A percentile compares a stretch with the other conserved stretches of the same genome.
phyloP scores from a whole-genome alignment of 2,329 filamentous ascomycete genomes.

The Aspergillus texensis region DNA sequence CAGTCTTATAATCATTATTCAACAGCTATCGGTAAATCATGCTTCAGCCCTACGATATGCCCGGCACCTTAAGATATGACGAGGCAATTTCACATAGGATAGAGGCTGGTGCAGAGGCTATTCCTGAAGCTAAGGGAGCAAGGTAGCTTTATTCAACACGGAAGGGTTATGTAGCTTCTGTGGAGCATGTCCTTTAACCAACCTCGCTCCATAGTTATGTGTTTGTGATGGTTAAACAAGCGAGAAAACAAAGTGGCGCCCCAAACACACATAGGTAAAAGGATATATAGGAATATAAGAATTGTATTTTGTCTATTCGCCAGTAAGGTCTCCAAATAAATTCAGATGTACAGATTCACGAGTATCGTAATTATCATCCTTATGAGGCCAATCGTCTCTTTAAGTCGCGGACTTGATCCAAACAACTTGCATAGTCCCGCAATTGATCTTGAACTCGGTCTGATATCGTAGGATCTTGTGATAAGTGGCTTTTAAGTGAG shows the following conservation, averaged over 20 bases:
- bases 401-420: constrained; percentile 73
- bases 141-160: neutral
- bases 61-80: neutral
- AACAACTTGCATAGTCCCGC: constrained; percentile 81
- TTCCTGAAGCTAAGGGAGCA: neutral
- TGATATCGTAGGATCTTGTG: constrained; percentile 60
- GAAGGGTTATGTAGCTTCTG: neutral
- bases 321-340: neutral
- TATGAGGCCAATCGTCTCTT: constrained; percentile 43
- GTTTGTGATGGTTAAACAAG: neutral
- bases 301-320: neutral
- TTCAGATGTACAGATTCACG: neutral
- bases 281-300: neutral
- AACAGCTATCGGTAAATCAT: neutral
- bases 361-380: neutral
- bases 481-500: constrained; percentile 69
- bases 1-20: neutral
- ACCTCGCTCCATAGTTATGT: neutral
- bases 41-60: neutral
- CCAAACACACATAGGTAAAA: neutral
- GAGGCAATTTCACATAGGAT: neutral
- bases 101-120: neutral
- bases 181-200: neutral
- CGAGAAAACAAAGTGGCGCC: neutral
- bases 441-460: constrained; percentile 78